A percentile compares a stretch with the other conserved stretches of the same genome.
These are phyloP conservation scores for Lanmaoa pseudosensibilis DNA, from an alignment of 768 basidiomycete genomes.

Conservation along the genomic window DNA sequence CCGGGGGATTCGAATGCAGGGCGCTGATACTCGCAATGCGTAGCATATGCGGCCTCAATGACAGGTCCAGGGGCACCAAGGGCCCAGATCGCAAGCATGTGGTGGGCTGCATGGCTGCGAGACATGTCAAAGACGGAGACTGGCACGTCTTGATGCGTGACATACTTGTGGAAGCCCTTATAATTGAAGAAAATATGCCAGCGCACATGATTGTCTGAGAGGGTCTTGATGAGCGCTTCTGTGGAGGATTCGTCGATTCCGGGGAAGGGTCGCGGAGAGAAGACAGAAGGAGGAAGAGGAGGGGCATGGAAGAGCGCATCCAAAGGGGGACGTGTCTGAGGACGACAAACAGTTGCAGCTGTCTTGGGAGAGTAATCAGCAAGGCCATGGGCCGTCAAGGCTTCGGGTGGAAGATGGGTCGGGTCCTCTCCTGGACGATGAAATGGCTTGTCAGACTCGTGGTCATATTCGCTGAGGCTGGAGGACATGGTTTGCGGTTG, in stretches of 20 bases:
- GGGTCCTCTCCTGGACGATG: conserved; percentile 21
- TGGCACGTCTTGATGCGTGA: background rate
- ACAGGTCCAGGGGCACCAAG: conserved; percentile 51
- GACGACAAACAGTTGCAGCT: conserved; percentile 12
- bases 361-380: conserved; percentile 20
- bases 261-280: conserved; percentile 37
- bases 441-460: conserved; percentile 10
- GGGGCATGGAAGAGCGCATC: conserved; percentile 26
- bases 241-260: conserved; percentile 41
- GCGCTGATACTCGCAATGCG: conserved; percentile 39
- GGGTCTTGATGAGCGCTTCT: conserved; percentile 36
- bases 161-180: conserved; percentile 35
- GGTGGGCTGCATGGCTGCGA: conserved; percentile 56
- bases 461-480: conserved; percentile 7
- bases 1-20: conserved; percentile 34
- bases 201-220: conserved; percentile 53
- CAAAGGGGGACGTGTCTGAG: conserved; percentile 10
- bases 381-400: conserved; percentile 23
- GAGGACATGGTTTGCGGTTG: conserved; percentile 12
- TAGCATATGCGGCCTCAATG: conserved; percentile 43
- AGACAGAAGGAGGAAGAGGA: conserved; percentile 27
- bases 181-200: conserved; percentile 57
- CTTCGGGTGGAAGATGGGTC: conserved; percentile 18
- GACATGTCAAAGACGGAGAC: conserved; percentile 21
- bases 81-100: conserved; percentile 56